Conservation (phyloP, 2,329 filamentous ascomycete genomes). For the Colletotrichum tofieldiae region DNA sequence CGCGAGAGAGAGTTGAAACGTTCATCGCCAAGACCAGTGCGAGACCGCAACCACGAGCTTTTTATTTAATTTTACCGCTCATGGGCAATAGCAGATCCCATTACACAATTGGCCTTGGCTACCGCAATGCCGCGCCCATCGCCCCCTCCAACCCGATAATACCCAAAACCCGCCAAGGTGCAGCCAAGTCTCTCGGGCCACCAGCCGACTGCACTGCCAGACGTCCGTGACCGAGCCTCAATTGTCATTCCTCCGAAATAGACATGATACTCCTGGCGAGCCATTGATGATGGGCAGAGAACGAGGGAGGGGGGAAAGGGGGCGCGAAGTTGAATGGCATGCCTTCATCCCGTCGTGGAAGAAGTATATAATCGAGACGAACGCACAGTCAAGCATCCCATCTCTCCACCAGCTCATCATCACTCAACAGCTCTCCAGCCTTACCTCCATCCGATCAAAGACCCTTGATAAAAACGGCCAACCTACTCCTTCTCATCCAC, state of each 20-base stretch:
- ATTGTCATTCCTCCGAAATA: constrained; percentile 26
- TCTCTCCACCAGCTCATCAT: constrained; percentile 4
- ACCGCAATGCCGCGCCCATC: constrained; percentile 1
- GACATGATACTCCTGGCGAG: constrained; percentile 7
- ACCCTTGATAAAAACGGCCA: too few species aligned
- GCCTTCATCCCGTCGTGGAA: not conserved
- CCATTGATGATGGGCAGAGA: constrained; percentile 1
- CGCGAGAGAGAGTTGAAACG: constrained; percentile 34
- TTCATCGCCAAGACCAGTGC: constrained; percentile 33
- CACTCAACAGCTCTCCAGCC: not conserved
- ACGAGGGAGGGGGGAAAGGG: not conserved
- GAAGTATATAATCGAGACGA: constrained; percentile 32
- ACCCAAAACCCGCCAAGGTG: constrained; percentile 39
- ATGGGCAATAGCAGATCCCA: not conserved
- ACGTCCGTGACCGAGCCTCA: constrained; percentile 30
- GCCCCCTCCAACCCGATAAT: constrained; percentile 23
- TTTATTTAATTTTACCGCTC: not conserved
- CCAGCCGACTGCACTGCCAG: constrained; percentile 19
- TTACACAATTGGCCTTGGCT: not conserved
- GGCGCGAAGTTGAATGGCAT: not conserved
- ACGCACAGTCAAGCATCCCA: constrained; percentile 12
- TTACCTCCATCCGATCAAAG: constrained; percentile 8
- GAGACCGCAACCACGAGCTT: constrained; percentile 28
- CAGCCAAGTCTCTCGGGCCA: constrained; percentile 37
- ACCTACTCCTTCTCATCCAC: not conserved